A percentile compares a stretch with the other conserved stretches of the same genome.
These are phyloP conservation scores for Diaporthe nobilis DNA, from an alignment of 2,329 filamentous ascomycete species.

Conservation along the genomic window DNA sequence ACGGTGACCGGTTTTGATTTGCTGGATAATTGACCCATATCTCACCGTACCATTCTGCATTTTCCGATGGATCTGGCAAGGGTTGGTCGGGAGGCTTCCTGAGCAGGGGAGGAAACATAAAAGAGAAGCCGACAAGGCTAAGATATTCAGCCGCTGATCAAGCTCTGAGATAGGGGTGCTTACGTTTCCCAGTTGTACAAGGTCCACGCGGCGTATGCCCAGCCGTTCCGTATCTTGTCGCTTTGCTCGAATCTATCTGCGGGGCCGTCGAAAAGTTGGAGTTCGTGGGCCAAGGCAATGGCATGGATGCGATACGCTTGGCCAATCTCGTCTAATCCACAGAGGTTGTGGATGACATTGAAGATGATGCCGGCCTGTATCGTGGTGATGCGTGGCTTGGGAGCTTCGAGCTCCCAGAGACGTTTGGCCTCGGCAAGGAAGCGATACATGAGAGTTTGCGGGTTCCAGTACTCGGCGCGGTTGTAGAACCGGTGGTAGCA, in stretches of 20 bases:
- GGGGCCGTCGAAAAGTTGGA: not conserved
- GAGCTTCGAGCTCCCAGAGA: conserved; percentile 3
- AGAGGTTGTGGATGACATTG: conserved; percentile 9
- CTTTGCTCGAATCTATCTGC: not conserved
- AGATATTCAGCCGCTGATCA: not conserved
- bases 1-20: not conserved
- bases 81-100: not conserved
- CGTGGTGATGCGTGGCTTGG: conserved; percentile 5
- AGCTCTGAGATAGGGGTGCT: not conserved
- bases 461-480: conserved; percentile 22
- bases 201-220: not conserved
- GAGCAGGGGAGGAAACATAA: not conserved
- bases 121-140: not conserved
- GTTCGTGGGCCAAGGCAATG: not conserved
- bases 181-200: conserved; percentile 21
- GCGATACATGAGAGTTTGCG: conserved; percentile 14
- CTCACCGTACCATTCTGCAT: not conserved
- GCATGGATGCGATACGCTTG: not conserved
- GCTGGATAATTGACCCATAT: not conserved
- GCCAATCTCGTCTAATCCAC: conserved; percentile 16
- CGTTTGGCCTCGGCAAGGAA: conserved; percentile 28
- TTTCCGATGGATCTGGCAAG: not conserved
- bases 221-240: not conserved
- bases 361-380: conserved; percentile 24
- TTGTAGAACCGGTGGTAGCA: not conserved